These are phyloP conservation scores for Trichosporon ovoides DNA, from an alignment of 1,284 basidiomycete genomes.

Conservation along the genomic window DNA sequence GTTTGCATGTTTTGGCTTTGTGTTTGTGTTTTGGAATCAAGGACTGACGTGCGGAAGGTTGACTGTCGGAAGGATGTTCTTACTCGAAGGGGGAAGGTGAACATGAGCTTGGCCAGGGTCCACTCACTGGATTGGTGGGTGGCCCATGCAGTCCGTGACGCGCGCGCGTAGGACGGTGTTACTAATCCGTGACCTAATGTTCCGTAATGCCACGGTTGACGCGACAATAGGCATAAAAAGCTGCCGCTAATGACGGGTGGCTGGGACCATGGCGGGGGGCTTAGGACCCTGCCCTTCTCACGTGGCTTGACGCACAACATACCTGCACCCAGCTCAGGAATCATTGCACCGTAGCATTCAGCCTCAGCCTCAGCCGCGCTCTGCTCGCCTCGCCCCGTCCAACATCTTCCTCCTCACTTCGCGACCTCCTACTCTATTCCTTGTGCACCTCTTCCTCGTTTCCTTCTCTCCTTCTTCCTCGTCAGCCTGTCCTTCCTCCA, in stretches of 20 bases:
- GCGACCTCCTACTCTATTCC: not conserved
- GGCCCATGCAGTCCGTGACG: not conserved
- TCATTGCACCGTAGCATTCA: not conserved
- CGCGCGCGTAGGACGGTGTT: not conserved
- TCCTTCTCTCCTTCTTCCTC: not conserved
- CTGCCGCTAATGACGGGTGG: not conserved
- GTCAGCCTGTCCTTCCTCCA: constrained; percentile 2
- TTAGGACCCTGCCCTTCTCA: not conserved
- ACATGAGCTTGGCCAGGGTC: not conserved
- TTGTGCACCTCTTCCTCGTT: too few relatives aligned
- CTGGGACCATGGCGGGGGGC: too few relatives aligned
- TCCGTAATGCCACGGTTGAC: not conserved
- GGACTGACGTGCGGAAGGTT: too few relatives aligned
- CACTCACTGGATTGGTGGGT: not conserved
- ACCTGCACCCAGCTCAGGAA: not conserved
- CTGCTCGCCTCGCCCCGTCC: not conserved
- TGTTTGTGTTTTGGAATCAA: not conserved
- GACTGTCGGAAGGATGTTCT: not conserved
- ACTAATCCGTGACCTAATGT: not conserved
- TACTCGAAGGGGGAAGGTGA: constrained; percentile 4
- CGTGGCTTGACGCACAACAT: constrained; percentile 6
- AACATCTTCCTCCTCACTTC: too few relatives aligned
- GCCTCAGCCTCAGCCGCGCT: not conserved
- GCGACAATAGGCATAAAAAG: not conserved
- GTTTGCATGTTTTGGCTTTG: not conserved